Evolutionary conservation across 169 alveolate genomes (phyloP).

Genomic region (Plasmodium reichenowi): DNA sequence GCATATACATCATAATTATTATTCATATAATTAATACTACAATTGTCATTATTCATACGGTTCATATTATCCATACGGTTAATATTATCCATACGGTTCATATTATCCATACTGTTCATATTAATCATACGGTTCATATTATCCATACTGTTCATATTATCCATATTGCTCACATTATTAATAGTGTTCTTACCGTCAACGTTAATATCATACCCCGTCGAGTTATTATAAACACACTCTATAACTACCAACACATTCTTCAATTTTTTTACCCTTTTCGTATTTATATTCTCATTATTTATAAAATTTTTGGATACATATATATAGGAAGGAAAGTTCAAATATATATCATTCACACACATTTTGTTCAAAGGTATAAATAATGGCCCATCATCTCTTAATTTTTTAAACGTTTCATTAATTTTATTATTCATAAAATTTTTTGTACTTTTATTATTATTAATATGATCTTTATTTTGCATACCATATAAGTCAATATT

Average conservation of each 20-base stretch:
- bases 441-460: neutral
- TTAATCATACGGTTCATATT: neutral
- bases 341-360: slow-evolving; percentile 58
- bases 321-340: slow-evolving; percentile 75
- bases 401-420: slow-evolving; percentile 10
- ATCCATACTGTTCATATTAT: neutral
- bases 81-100: neutral
- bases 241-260: slow-evolving; percentile 65
- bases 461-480: neutral
- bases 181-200: neutral
- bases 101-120: neutral
- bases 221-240: slow-evolving; percentile 41
- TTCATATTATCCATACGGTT: too few species aligned
- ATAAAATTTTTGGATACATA: slow-evolving; percentile 76
- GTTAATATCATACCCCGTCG: neutral
- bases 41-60: neutral
- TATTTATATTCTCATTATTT: slow-evolving; percentile 49
- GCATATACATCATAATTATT: slow-evolving; percentile 66
- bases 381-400: slow-evolving; percentile 29
- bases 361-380: slow-evolving; percentile 69
- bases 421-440: slow-evolving; percentile 38
- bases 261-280: slow-evolving; percentile 57
- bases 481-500: slow-evolving; percentile 32
- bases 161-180: neutral
- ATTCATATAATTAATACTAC: slow-evolving; percentile 5